A percentile compares a stretch with the other conserved stretches of the same genome.
These are phyloP conservation scores for Vanrija pseudolonga DNA, from an alignment of 1,284 basidiomycete species.

Conservation along the genomic window DNA sequence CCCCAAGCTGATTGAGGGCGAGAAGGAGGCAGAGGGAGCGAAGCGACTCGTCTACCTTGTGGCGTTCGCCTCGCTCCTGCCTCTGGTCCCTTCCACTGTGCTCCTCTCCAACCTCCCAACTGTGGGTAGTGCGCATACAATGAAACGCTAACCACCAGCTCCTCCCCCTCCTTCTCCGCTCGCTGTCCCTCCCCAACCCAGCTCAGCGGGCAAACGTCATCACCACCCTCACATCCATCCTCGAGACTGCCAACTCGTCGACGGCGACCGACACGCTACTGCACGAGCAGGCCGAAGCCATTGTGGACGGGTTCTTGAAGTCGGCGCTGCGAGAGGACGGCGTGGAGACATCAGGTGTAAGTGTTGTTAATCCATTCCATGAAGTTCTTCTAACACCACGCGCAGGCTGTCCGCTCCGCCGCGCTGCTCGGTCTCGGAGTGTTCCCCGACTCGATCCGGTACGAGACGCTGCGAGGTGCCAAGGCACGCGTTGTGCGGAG, in stretches of 20 bases:
- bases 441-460: constrained; percentile 70
- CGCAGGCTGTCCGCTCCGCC: constrained; percentile 66
- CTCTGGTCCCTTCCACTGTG: constrained; percentile 70
- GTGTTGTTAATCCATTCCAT: constrained; percentile 4
- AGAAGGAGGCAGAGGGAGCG: constrained; percentile 38
- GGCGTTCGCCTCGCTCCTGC: constrained; percentile 77
- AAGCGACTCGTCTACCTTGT: constrained; percentile 62
- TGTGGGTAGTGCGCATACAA: constrained; percentile 51
- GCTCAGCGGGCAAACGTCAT: constrained; percentile 75
- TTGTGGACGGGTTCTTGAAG: constrained; percentile 68
- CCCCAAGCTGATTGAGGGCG: constrained; percentile 67
- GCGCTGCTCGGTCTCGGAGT: constrained; percentile 70
- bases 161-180: constrained; percentile 81
- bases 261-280: constrained; percentile 52
- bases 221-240: constrained; percentile 68
- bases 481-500: constrained; percentile 69
- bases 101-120: constrained; percentile 64
- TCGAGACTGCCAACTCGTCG: constrained; percentile 57
- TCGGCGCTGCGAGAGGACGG: constrained; percentile 48
- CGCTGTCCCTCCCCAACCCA: constrained; percentile 70
- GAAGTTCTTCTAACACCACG: neutral
- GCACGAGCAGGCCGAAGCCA: constrained; percentile 64
- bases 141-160: constrained; percentile 55
- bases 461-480: constrained; percentile 70
- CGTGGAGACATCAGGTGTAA: constrained; percentile 31